Conservation (phyloP, 208 protist species). For the Acanthamoeba culbertsoni region DNA sequence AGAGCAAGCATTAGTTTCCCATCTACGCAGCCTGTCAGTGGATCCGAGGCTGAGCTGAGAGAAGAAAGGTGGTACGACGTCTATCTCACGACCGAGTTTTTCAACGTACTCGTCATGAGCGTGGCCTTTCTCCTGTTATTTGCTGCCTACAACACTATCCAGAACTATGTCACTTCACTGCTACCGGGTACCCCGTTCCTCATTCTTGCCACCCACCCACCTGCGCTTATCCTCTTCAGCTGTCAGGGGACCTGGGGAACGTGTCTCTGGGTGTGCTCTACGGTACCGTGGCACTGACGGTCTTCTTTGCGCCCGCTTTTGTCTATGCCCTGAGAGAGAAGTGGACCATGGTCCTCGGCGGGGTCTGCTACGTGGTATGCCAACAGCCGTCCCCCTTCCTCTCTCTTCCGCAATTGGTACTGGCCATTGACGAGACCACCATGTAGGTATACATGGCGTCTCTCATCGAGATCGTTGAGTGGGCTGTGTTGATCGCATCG, state of each 20-base stretch:
- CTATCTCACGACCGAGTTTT: neutral
- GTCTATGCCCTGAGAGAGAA: slow-evolving; percentile 41
- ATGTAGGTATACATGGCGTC: slow-evolving; percentile 31
- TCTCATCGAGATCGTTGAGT: slow-evolving; percentile 9
- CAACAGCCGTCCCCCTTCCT: neutral
- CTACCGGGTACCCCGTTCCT: neutral
- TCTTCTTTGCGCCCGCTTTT: slow-evolving; percentile 41
- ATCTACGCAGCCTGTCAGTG: neutral
- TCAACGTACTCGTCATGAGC: slow-evolving; percentile 49
- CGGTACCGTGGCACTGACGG: neutral
- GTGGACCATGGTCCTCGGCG: slow-evolving; percentile 54
- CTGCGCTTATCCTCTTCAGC: neutral
- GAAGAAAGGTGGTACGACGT: neutral
- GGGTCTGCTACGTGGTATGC: slow-evolving; percentile 39
- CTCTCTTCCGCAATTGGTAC: neutral
- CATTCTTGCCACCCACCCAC: neutral
- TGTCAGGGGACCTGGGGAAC: slow-evolving; percentile 13
- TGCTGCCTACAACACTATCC: slow-evolving; percentile 63
- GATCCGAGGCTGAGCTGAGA: neutral
- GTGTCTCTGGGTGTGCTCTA: slow-evolving; percentile 61
- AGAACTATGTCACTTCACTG: slow-evolving; percentile 65
- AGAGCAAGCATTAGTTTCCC: neutral
- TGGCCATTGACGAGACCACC: neutral
- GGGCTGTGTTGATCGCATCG: neutral
- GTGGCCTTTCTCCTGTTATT: slow-evolving; percentile 59